Base-by-base conservation (phyloP, 805 yeast genomes). In the Nakazawaea holstii region DNA sequence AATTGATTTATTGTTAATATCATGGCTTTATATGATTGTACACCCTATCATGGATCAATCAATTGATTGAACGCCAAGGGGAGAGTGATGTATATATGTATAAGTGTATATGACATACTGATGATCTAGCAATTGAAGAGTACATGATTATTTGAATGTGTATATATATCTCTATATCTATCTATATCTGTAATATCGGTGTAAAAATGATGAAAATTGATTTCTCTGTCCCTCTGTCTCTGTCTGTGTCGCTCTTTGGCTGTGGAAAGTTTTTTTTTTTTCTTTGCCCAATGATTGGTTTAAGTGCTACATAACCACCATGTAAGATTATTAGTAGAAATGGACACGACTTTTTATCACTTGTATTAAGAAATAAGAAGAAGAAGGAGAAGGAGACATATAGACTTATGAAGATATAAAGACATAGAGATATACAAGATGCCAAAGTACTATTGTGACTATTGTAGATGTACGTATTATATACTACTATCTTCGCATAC, bases 381-480 rank as follows among this genome's bases (percentile, higher is more conserved):
- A 35, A n/a, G 27, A 35, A 27, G 6, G 8, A 42, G 35, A 17
- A 35, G 35, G 27, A 8, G 15, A 20, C 4, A 28, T 1, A 43
- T 3, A 28, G 35, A 10, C 5, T 3, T 20, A 20, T 20, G 5
- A 3, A 20, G 3, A 20, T 5, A 20, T 20, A 20, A 3, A 28
- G 8, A 24, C n/a, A 26, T 26, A 27, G n/a, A 35, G 6, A 13
- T 13, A 20, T 5, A 27, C 30, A 32, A 41, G 17, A 81, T 84
- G 90, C 84, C 81, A 2, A 76, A 82, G 53, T 86, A 82, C 62
- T 85, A 83, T 66, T 89, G 96, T 64, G 94, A 85, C 55, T 89
- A 88, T 61, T 89, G 96, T 61, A 80, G 80, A 59, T 79, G 73
- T 66, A 51, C 39, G 71, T 56, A 15, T 39, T n/a, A 41, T 13